Conservation (phyloP, 2,329 filamentous ascomycete species). For the Fusarium pseudonygamai region DNA sequence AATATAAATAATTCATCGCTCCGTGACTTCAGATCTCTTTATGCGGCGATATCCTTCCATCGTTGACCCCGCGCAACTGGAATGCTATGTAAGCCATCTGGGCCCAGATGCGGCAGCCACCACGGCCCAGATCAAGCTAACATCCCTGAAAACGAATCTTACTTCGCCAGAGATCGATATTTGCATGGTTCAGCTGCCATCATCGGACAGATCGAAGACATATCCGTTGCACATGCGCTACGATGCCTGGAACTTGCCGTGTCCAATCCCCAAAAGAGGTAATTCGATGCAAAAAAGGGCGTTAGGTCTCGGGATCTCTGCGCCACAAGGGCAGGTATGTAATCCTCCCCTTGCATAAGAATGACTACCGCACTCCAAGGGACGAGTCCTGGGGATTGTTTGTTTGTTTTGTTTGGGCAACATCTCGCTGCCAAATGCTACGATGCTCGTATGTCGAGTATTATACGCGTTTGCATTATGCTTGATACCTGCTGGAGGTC, state of each 20-base stretch:
- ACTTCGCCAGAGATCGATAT: neutral
- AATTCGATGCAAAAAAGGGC: neutral
- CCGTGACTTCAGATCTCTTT: neutral
- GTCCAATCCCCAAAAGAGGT: neutral
- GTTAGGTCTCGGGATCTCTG: neutral
- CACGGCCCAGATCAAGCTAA: neutral
- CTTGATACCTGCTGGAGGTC: neutral
- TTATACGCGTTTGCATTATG: neutral
- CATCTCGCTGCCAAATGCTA: neutral
- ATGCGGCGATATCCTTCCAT: neutral
- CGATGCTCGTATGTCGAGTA: neutral
- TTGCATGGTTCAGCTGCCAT: neutral
- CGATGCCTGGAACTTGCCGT: neutral
- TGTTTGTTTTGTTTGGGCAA: neutral
- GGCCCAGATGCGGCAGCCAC: neutral
- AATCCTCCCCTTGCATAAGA: neutral
- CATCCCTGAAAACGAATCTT: neutral
- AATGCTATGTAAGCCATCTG: neutral
- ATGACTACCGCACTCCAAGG: neutral
- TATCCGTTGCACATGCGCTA: neutral
- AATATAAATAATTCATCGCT: fast-evolving
- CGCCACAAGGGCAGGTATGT: neutral
- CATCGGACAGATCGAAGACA: neutral
- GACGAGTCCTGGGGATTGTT: neutral
- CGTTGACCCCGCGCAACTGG: neutral